phyloP scores from a whole-genome alignment of 116 monocot species.

The Papilionanthe hybrid region DNA sequence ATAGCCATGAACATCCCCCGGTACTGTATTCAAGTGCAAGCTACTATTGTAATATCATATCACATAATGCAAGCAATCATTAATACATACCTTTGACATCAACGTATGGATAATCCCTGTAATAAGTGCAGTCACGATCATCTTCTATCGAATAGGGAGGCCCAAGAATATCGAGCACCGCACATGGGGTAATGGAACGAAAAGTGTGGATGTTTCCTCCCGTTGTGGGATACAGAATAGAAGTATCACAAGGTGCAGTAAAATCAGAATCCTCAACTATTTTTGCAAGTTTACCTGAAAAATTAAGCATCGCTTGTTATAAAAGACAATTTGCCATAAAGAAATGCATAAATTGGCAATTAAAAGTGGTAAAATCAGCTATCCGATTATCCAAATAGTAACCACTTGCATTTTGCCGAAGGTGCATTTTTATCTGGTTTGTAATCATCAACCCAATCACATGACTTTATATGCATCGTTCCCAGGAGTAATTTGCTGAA shows the following conservation, averaged over 20 bases:
- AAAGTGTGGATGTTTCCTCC: constrained; percentile 92
- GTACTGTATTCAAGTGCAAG: too few relatives aligned
- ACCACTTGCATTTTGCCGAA: constrained; percentile 34
- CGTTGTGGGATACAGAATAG: constrained; percentile 65
- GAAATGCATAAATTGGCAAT: background rate
- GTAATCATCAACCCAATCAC: constrained; percentile 59
- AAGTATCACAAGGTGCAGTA: constrained; percentile 67
- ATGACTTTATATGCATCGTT: constrained; percentile 65
- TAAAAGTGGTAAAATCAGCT: background rate
- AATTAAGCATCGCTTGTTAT: background rate
- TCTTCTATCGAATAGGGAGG: constrained; percentile 79
- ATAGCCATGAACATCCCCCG: too few relatives aligned
- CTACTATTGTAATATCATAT: too few relatives aligned
- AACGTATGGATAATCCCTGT: background rate
- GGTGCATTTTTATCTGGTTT: constrained; percentile 8
- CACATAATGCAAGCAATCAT: background rate
- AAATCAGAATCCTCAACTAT: constrained; percentile 60
- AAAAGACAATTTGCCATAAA: background rate
- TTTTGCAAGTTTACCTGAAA: constrained; percentile 56
- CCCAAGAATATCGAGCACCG: constrained; percentile 69
- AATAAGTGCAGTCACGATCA: constrained; percentile 79
- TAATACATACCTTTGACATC: background rate
- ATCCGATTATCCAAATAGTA: background rate
- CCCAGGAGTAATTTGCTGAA: constrained; percentile 71
- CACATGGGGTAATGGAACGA: constrained; percentile 67